Evolutionary conservation across 2,329 filamentous ascomycete species (phyloP), one percentile per base, ranked within the genome.

Genomic region (Fusarium verrucosum): DNA sequence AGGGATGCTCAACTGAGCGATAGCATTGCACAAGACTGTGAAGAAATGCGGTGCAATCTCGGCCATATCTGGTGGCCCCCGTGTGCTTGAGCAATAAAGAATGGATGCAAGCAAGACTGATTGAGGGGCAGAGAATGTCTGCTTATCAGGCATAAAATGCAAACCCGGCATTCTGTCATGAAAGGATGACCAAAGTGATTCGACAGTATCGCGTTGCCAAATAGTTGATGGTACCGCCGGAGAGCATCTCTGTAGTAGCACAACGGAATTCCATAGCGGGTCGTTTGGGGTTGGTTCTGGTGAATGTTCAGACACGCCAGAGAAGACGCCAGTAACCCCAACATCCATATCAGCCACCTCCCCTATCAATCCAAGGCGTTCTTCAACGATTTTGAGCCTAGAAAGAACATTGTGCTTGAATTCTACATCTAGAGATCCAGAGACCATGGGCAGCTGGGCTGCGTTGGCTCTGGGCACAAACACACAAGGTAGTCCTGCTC

Each of bases 401-500:
- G 56, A 58, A 0, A 58, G 5, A 10, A 58, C 16, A 30, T 43
- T 58, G 11, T 38, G 42, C 26, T 58, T 58, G 22, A 58, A 58
- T 17, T 58, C 53, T 33, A 58, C 6, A 32, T 58, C 56, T 17
- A 58, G 13, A n/a, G 30, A 28, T 5, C 57, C 53, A 4, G 56
- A 58, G 1, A 58, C 43, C 4, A 41, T 19, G 0, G 55, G 55
- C 1, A 58, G 9, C 7, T 58, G 56, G 9, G 53, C 56, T 5
- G 56, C 56, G 10, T 58, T 58, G 4, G 56, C 56, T 14, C 56
- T 58, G 1, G 56, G 53, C 6, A 58, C 56, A 35, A 58, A 58
- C 0, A 58, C 56, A 10, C 56, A 58, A 5, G 56, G 54, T 4
- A 58, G 14, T 7, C 56, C 56, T 17, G 53, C 53, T 10, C 53